Evolutionary conservation across 805 yeast species (phyloP).

Genomic region (Lachancea sp.): DNA sequence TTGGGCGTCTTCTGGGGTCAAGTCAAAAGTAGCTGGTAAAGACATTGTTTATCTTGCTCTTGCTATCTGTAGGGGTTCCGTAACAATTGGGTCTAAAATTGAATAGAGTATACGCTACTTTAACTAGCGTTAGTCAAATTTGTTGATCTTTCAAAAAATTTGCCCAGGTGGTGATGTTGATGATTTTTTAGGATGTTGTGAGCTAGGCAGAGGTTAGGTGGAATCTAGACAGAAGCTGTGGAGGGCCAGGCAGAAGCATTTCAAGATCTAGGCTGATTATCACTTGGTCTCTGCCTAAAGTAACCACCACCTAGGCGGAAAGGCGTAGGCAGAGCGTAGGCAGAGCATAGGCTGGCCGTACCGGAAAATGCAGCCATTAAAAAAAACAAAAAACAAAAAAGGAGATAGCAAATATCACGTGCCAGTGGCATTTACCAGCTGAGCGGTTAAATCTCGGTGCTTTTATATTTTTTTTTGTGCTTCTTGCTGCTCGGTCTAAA

Average conservation of each 20-base stretch:
- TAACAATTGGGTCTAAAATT: slow-evolving; percentile 1
- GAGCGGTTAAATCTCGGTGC: background rate
- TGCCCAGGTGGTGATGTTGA: slow-evolving; percentile 6
- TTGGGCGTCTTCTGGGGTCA: slow-evolving; percentile 98
- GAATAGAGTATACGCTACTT: background rate
- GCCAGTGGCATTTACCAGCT: background rate
- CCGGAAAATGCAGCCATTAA: slow-evolving; percentile 1
- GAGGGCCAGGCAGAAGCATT: background rate
- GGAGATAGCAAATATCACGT: too few relatives aligned
- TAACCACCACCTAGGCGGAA: background rate
- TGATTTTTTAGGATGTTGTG: slow-evolving; percentile 2
- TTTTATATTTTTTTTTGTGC: background rate
- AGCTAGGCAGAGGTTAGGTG: slow-evolving; percentile 1
- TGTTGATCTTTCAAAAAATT: slow-evolving; percentile 9
- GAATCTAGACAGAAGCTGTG: slow-evolving; percentile 1
- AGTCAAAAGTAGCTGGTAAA: slow-evolving; percentile 81
- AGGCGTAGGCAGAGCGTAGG: slow-evolving; percentile 2
- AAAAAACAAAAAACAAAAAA: too few relatives aligned
- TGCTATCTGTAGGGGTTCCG: slow-evolving; percentile 26
- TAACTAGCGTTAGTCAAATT: slow-evolving; percentile 7
- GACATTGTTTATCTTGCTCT: slow-evolving; percentile 45
- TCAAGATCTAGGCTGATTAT: slow-evolving; percentile 2
- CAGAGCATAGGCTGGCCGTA: background rate
- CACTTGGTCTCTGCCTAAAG: background rate
- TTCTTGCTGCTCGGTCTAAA: too few relatives aligned